Percentiles rank a stretch among this genome's conserved stretches.
These are phyloP conservation scores for Lasiodiplodia hormozganensis DNA, from an alignment of 2,329 filamentous ascomycete species.

Conservation along the genomic window DNA sequence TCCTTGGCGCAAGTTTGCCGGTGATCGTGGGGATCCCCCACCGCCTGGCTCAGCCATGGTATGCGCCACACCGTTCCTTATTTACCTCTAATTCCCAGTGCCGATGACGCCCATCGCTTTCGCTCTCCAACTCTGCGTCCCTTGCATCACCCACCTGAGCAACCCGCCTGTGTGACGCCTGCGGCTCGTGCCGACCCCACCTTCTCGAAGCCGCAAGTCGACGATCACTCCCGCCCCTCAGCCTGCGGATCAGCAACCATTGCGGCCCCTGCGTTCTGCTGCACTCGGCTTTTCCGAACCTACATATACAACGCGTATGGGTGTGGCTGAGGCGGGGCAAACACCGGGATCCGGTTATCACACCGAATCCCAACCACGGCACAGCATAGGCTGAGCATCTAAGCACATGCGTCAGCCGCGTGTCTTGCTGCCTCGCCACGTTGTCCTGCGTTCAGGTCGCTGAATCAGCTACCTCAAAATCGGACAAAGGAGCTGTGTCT, in stretches of 20 bases:
- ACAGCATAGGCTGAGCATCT: neutral
- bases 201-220: neutral
- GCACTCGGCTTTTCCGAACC: neutral
- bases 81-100: neutral
- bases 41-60: neutral
- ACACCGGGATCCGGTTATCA: neutral
- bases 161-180: neutral
- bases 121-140: neutral
- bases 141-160: neutral
- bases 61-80: neutral
- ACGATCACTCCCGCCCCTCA: neutral
- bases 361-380: neutral
- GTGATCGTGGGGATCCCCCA: constrained; percentile 16
- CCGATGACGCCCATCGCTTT: neutral
- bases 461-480: neutral
- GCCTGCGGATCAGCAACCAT: neutral
- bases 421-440: neutral
- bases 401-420: neutral
- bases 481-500: neutral
- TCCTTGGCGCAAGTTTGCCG: constrained; percentile 1
- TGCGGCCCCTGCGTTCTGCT: neutral
- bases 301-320: neutral
- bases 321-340: neutral
- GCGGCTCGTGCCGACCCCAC: neutral
- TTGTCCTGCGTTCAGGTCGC: neutral